These are phyloP conservation scores for Yamagishiella unicocca DNA, from an alignment of 139 green algal species.

Conservation along the genomic window DNA sequence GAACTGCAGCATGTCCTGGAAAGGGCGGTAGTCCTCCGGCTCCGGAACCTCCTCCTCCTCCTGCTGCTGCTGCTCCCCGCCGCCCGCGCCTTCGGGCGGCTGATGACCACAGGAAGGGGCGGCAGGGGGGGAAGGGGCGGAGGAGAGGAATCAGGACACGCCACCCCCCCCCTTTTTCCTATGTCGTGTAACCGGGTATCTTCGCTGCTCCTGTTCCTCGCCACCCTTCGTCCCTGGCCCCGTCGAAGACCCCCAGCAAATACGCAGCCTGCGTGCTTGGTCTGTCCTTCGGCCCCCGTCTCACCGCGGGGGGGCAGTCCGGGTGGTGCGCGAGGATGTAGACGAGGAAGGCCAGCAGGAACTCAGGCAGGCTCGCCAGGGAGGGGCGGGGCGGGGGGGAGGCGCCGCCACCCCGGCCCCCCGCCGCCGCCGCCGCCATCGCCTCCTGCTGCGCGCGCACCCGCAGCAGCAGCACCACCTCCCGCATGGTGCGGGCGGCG, in stretches of 20 bases:
- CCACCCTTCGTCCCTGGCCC: too few relatives aligned
- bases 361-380: constrained; percentile 82
- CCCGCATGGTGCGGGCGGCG: constrained; percentile 55
- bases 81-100: background rate
- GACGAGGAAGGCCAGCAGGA: constrained; percentile 81
- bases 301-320: constrained; percentile 78
- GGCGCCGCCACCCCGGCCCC: background rate
- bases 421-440: background rate
- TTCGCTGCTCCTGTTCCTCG: background rate
- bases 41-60: constrained; percentile 6
- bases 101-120: too few relatives aligned
- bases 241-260: too few relatives aligned
- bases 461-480: constrained; percentile 50
- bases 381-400: constrained; percentile 48
- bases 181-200: too few relatives aligned
- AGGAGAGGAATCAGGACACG: too few relatives aligned
- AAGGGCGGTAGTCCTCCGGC: constrained; percentile 55
- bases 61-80: background rate
- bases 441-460: constrained; percentile 29
- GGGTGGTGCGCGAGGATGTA: constrained; percentile 89
- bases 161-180: too few relatives aligned
- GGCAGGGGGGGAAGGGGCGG: too few relatives aligned
- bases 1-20: constrained; percentile 80
- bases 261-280: too few relatives aligned
- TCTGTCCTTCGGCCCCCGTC: too few relatives aligned